Conservation (phyloP, 2,329 filamentous ascomycete species). For the Sphaerulina vaccinii region DNA sequence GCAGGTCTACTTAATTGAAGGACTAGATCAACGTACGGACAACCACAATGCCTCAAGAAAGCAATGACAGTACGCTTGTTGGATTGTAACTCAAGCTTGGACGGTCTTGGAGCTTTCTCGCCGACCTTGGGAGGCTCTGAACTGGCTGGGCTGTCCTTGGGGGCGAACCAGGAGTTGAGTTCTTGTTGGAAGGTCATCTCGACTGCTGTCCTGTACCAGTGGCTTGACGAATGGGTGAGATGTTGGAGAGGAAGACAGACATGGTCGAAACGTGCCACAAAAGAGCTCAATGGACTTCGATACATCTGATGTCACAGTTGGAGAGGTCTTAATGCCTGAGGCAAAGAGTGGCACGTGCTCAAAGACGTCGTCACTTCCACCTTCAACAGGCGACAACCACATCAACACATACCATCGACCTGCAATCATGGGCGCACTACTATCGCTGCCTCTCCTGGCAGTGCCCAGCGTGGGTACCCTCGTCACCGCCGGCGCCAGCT, state of each 20-base stretch:
- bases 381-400: background rate
- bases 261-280: too few relatives aligned
- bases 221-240: too few relatives aligned
- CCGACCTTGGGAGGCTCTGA: constrained; percentile 50
- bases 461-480: constrained; percentile 83
- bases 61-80: constrained; percentile 60
- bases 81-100: constrained; percentile 54
- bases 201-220: too few relatives aligned
- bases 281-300: too few relatives aligned
- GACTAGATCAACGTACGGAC: constrained; percentile 46
- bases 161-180: constrained; percentile 45
- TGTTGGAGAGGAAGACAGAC: too few relatives aligned
- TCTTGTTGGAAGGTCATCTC: constrained; percentile 35
- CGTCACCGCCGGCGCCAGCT: constrained; percentile 77
- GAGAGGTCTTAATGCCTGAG: background rate
- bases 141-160: constrained; percentile 25
- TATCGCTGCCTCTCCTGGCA: constrained; percentile 86
- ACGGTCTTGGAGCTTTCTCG: constrained; percentile 55
- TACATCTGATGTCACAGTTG: constrained; percentile 1
- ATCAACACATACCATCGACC: background rate
- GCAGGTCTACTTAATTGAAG: background rate
- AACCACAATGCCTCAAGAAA: constrained; percentile 72
- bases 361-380: background rate
- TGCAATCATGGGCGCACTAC: constrained; percentile 77
- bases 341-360: background rate